Evolutionary conservation across 352 stramenopile genomes (phyloP), one percentile per base, ranked within the genome.

Genomic region (Phytophthora parvispora): DNA sequence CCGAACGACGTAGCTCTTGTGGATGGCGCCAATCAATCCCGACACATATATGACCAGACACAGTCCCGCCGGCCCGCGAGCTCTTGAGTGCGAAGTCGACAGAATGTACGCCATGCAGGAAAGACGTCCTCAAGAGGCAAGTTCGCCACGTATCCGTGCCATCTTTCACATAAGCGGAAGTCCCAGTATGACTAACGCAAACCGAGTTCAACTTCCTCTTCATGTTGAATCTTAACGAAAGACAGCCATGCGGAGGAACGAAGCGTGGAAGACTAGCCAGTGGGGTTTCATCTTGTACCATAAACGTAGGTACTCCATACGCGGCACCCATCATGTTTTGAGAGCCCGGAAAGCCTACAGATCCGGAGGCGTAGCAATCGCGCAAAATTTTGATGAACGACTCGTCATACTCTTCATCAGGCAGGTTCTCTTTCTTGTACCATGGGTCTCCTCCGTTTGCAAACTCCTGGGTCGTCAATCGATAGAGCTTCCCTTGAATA

Each of bases 361-460:
- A 97, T 6, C 87, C 87, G 0, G 90, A 97, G 1, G 87, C 88
- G 29, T 97, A 97, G 62, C 90, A 97, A 31, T 97, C 90, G 10
- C 88, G 82, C 48, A 97, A 68, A 57, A 97, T 94, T 43, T 92
- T 93, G 64, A 97, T 93, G 65, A 94, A 94, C 4, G 86, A 94
- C 10, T 72, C 72, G 62, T 97, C 90, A 55, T 97, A 97, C 48
- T 97, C 86, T 66, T 97, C 90, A 49, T 95, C 88, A 0, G 88
- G 90, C 1, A 94, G 40, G 25, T 97, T 96, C 55, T 97, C 90
- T 57, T 94, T 94, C 60, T 97, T 97, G 76, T 97, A 97, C 90
- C 90, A 97, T 7, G 90, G 87, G 54, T 97, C 90, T 25, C 90
- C 90, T 51, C 88, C 87, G 48, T 97, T 95, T 20, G 90, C 88